A percentile compares a stretch with the other conserved stretches of the same genome.
These are phyloP conservation scores for Ganoderma multipileum DNA, from an alignment of 1,284 basidiomycete species.

Conservation along the genomic window DNA sequence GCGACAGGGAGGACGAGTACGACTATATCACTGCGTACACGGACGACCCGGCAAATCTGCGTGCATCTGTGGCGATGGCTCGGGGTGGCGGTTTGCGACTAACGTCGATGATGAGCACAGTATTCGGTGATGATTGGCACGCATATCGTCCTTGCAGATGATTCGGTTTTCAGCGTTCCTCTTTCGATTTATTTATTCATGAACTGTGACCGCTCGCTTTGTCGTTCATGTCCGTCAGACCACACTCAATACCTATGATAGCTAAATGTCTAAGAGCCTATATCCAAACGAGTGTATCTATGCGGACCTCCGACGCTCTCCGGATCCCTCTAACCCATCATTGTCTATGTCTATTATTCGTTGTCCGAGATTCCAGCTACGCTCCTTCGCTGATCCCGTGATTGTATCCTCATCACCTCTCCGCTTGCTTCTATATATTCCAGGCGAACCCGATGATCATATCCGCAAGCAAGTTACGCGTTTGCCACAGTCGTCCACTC, in stretches of 20 bases:
- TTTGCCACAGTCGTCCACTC: background rate
- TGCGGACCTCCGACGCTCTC: background rate
- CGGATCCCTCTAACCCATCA: background rate
- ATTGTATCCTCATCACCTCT: background rate
- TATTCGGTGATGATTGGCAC: constrained; percentile 11
- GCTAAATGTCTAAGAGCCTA: background rate
- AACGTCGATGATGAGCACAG: constrained; percentile 21
- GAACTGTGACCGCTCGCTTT: background rate
- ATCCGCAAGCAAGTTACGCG: background rate
- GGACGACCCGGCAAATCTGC: constrained; percentile 12
- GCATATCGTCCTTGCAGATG: background rate
- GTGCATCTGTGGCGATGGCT: constrained; percentile 20
- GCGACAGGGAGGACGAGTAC: constrained; percentile 50
- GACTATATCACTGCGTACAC: constrained; percentile 64
- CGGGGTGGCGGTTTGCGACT: constrained; percentile 24
- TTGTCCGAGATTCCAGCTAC: background rate
- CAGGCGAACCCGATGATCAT: background rate
- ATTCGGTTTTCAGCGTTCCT: background rate
- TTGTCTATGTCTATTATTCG: background rate
- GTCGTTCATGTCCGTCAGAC: background rate
- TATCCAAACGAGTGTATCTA: constrained; percentile 14
- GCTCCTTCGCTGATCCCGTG: background rate
- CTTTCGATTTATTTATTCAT: background rate
- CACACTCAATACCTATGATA: background rate
- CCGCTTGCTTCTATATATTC: background rate